A percentile compares a stretch with the other conserved stretches of the same genome.
These are phyloP conservation scores for Kazachstania martiniae DNA, from an alignment of 805 yeast species.

Conservation along the genomic window DNA sequence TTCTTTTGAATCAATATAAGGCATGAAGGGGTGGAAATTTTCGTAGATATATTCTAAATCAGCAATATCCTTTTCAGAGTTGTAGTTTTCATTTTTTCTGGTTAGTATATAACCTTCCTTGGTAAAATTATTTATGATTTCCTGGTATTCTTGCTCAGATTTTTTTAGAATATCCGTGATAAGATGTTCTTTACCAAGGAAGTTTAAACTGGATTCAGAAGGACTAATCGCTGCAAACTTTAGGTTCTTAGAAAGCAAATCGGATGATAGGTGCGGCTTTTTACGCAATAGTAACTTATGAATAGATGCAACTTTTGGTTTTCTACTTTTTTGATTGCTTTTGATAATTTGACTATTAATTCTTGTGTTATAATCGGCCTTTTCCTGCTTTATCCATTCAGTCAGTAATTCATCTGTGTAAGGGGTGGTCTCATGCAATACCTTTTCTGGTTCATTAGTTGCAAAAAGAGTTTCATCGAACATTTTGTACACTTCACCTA, in stretches of 20 bases:
- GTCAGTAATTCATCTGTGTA: constrained; percentile 6
- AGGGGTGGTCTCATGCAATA: constrained; percentile 3
- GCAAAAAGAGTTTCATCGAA: constrained; percentile 44
- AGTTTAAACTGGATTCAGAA: constrained; percentile 28
- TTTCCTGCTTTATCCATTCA: constrained; percentile 12
- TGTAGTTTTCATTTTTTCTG: constrained; percentile 43
- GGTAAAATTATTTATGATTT: constrained; percentile 28
- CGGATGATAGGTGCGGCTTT: constrained; percentile 68
- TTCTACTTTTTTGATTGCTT: constrained; percentile 24
- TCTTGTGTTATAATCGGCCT: too few species aligned
- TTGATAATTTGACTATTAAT: too few species aligned
- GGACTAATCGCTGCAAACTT: constrained; percentile 38
- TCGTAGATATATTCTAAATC: constrained; percentile 45
- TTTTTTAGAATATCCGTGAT: constrained; percentile 35
- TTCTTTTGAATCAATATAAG: constrained; percentile 32
- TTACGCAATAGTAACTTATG: constrained; percentile 61
- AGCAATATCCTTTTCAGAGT: constrained; percentile 30
- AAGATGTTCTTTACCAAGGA: constrained; percentile 18
- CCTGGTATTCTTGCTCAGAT: constrained; percentile 35
- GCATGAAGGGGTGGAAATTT: constrained; percentile 61
- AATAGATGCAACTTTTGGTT: constrained; percentile 44
- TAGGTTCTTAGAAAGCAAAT: constrained; percentile 55
- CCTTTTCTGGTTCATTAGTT: too few species aligned
- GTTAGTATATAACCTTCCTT: constrained; percentile 54
- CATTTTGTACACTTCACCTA: constrained; percentile 59